These are phyloP conservation scores for Rugonectria rugulosa DNA, from an alignment of 2,329 filamentous ascomycete genomes.

Conservation along the genomic window DNA sequence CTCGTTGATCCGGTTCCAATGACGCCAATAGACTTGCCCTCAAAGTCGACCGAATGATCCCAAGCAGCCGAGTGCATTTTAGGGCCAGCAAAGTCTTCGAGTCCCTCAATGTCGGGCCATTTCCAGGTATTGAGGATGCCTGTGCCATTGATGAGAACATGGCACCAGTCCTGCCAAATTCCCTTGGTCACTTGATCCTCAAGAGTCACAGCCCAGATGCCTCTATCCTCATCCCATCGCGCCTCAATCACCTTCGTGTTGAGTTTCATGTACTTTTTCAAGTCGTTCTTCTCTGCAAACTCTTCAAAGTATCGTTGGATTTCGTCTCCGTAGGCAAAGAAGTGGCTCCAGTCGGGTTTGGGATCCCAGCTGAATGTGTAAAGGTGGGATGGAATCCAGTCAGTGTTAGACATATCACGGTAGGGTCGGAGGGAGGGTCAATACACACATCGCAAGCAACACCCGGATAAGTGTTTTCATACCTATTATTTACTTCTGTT, in stretches of 20 bases:
- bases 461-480: conserved; percentile 59
- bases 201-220: conserved; percentile 46
- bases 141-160: conserved; percentile 56
- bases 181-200: conserved; percentile 33
- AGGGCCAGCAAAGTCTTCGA: conserved; percentile 57
- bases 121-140: conserved; percentile 61
- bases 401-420: no score
- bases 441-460: conserved; percentile 60
- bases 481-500: background rate
- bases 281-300: conserved; percentile 49
- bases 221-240: conserved; percentile 52
- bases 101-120: conserved; percentile 59
- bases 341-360: conserved; percentile 56
- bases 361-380: conserved; percentile 65
- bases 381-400: conserved; percentile 63
- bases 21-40: conserved; percentile 49
- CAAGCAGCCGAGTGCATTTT: conserved; percentile 61
- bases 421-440: conserved; percentile 32
- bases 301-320: conserved; percentile 51
- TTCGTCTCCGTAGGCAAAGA: conserved; percentile 54
- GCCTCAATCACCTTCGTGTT: conserved; percentile 51
- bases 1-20: conserved; percentile 61
- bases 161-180: conserved; percentile 48
- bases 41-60: conserved; percentile 44
- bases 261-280: conserved; percentile 53